These are phyloP conservation scores for Vitis cinerea DNA, from an alignment of 164 flowering plant genomes.

Conservation along the genomic window DNA sequence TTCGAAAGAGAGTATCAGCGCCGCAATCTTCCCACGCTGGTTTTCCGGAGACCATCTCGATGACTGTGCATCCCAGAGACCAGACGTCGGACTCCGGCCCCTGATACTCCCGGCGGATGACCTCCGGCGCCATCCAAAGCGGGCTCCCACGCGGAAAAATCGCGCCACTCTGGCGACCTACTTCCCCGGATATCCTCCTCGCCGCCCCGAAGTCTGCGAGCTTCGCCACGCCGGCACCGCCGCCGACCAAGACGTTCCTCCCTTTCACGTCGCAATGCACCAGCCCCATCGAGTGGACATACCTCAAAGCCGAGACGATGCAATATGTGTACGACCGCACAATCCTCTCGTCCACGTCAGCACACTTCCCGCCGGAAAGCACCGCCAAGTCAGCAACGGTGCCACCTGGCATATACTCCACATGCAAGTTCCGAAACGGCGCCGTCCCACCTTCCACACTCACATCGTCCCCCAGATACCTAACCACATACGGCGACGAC, in stretches of 20 bases:
- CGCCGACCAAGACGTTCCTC: conserved; percentile 50
- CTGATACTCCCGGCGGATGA: conserved; percentile 51
- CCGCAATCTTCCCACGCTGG: conserved; percentile 59
- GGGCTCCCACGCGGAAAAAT: conserved; percentile 64
- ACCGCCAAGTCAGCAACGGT: conserved; percentile 42
- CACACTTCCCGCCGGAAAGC: neutral
- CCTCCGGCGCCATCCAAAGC: conserved; percentile 94
- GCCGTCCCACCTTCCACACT: conserved; percentile 18
- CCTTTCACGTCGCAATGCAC: conserved; percentile 88
- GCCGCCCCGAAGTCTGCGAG: conserved; percentile 87
- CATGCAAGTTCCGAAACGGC: conserved; percentile 48
- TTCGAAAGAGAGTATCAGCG: conserved; percentile 30
- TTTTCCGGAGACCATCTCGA: conserved; percentile 71
- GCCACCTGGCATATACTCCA: conserved; percentile 73
- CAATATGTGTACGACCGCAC: conserved; percentile 45
- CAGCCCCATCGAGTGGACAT: conserved; percentile 49
- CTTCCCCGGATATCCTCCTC: conserved; percentile 1
- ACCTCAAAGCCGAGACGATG: conserved; percentile 42
- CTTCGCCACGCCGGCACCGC: conserved; percentile 36
- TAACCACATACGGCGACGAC: conserved; percentile 52
- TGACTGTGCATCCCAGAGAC: conserved; percentile 79
- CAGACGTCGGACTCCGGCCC: conserved; percentile 72
- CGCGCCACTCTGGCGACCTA: neutral
- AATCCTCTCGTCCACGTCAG: conserved; percentile 31
- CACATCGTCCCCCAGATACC: conserved; percentile 55